Conservation (phyloP, 257 asterid species). For the Solanum habrochaites region DNA sequence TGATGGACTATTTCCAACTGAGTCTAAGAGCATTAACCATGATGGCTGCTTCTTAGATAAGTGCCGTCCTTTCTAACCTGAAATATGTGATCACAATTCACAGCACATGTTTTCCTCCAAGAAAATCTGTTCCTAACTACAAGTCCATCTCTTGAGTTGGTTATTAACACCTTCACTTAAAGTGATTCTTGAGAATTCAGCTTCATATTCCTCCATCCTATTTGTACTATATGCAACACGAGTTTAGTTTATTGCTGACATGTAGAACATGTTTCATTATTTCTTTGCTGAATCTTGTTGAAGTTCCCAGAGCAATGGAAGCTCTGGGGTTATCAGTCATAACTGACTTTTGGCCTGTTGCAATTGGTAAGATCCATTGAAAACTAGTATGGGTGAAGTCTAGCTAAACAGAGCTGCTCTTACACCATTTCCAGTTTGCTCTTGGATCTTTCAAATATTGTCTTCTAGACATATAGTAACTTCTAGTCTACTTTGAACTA, state of each 20-base stretch:
- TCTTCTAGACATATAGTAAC: neutral
- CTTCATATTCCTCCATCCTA: neutral
- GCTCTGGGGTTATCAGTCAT: neutral
- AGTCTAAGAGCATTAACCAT: neutral
- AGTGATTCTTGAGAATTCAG: neutral
- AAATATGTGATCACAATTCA: neutral
- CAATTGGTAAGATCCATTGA: neutral
- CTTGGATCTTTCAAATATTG: neutral
- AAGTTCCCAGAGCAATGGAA: neutral
- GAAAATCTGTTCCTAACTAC: neutral
- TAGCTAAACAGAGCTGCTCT: neutral
- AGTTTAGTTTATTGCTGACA: neutral
- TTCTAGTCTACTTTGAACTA: neutral
- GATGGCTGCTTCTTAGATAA: neutral
- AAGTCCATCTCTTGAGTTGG: neutral
- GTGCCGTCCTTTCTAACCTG: neutral
- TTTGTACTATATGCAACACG: neutral
- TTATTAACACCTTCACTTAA: neutral
- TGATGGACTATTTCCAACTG: neutral
- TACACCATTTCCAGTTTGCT: neutral
- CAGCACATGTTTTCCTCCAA: neutral
- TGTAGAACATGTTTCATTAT: neutral
- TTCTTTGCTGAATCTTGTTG: neutral
- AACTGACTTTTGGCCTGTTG: neutral
- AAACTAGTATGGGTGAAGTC: neutral